phyloP scores from a whole-genome alignment of 148 eudicot species.

The Chenopodium album region DNA sequence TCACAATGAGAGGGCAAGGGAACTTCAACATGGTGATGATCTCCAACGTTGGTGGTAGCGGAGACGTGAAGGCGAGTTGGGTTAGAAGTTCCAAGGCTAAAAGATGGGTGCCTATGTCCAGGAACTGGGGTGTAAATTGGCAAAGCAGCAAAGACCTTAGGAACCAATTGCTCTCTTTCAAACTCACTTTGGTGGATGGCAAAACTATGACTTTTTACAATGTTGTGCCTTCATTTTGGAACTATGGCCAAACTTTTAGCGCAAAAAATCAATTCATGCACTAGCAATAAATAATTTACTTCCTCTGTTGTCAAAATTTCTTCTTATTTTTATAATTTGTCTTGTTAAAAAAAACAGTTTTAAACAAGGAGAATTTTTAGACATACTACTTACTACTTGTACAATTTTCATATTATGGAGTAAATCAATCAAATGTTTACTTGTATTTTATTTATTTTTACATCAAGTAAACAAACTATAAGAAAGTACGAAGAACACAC shows the following conservation, averaged over 20 bases:
- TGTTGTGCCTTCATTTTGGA: conserved; percentile 71
- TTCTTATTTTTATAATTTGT: too few relatives aligned
- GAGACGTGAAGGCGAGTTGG: conserved; percentile 56
- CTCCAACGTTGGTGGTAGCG: conserved; percentile 59
- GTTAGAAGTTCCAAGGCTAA: conserved; percentile 42
- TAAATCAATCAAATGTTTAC: too few relatives aligned
- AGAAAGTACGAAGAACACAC: too few relatives aligned
- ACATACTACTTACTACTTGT: too few relatives aligned
- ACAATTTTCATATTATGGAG: too few relatives aligned
- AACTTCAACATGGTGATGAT: conserved; percentile 82
- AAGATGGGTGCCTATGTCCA: conserved; percentile 56
- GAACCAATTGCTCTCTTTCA: conserved; percentile 54
- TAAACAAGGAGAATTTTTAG: too few relatives aligned
- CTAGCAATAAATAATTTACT: not conserved
- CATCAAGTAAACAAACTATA: too few relatives aligned
- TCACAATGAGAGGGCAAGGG: conserved; percentile 72
- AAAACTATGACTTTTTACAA: conserved; percentile 40
- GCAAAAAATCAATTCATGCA: conserved; percentile 43
- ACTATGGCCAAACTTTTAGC: conserved; percentile 65
- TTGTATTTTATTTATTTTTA: too few relatives aligned
- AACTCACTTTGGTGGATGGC: conserved; percentile 50
- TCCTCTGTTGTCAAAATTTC: too few relatives aligned
- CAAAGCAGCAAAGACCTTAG: conserved; percentile 51
- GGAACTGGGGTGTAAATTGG: conserved; percentile 88
- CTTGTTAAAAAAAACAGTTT: too few relatives aligned